Evolutionary conservation across 2,329 filamentous ascomycete species (phyloP).

Genomic region (Aspergillus ustus): DNA sequence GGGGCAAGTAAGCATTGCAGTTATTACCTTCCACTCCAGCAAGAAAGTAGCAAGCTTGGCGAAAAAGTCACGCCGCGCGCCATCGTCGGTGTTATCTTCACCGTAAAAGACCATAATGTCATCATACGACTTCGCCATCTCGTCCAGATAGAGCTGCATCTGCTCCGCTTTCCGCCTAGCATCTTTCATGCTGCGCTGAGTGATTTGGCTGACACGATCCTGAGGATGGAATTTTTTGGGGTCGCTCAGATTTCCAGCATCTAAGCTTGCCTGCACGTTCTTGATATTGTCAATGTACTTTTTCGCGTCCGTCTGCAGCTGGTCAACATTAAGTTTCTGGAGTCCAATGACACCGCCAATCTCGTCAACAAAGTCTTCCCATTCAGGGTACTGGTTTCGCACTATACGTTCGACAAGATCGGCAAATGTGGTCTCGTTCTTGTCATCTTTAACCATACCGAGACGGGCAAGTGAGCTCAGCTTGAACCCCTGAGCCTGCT

Average conservation of each 20-base stretch:
- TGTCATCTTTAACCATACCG: slow-evolving; percentile 98
- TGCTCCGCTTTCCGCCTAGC: slow-evolving; percentile 94
- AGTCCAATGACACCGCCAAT: slow-evolving; percentile 76
- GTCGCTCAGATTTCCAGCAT: slow-evolving; percentile 92
- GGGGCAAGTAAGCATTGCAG: slow-evolving; percentile 4
- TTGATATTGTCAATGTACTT: slow-evolving; percentile 94
- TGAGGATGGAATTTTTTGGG: slow-evolving; percentile 98
- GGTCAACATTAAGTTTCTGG: slow-evolving; percentile 94
- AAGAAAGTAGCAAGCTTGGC: slow-evolving; percentile 89
- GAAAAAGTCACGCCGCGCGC: slow-evolving; percentile 94
- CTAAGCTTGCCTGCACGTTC: slow-evolving; percentile 89
- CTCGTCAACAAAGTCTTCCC: slow-evolving; percentile 86
- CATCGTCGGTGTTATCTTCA: slow-evolving; percentile 89
- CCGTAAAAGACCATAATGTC: slow-evolving; percentile 97
- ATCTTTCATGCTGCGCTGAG: slow-evolving; percentile 95
- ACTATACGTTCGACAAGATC: slow-evolving; percentile 97
- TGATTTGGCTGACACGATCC: slow-evolving; percentile 88
- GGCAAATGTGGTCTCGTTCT: slow-evolving; percentile 95
- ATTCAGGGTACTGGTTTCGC: slow-evolving; percentile 93
- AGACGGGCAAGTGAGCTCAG: slow-evolving; percentile 89
- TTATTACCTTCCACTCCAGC: slow-evolving; percentile 79
- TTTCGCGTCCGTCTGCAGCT: slow-evolving; percentile 83
- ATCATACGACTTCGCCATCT: slow-evolving; percentile 88
- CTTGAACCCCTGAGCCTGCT: slow-evolving; percentile 98
- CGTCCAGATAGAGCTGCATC: slow-evolving; percentile 89